Conservation (phyloP, 129 eudicot species). For the Lactuca saligna region DNA sequence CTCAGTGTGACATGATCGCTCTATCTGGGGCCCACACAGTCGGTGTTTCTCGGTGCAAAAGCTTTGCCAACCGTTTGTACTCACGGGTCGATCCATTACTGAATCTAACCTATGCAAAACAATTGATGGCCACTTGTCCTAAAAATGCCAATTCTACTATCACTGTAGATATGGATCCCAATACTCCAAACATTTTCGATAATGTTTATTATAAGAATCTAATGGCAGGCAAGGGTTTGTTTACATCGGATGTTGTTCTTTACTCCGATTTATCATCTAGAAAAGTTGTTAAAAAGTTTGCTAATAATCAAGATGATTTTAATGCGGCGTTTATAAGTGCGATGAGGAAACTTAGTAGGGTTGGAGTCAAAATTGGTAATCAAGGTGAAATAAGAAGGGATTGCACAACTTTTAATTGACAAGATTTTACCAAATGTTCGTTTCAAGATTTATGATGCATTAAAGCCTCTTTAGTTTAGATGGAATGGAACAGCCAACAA, state of each 20-base stretch:
- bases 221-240: conserved; percentile 64
- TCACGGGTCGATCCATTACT: conserved; percentile 63
- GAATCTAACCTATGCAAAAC: conserved; percentile 53
- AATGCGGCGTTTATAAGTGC: conserved; percentile 61
- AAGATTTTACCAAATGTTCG: not conserved
- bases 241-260: conserved; percentile 67
- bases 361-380: conserved; percentile 62
- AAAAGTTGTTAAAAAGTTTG: conserved; percentile 53
- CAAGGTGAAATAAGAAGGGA: conserved; percentile 69
- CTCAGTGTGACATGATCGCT: conserved; percentile 68
- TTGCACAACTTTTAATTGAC: conserved; percentile 62
- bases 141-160: conserved; percentile 44
- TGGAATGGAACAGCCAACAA: too few relatives aligned
- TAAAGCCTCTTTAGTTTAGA: too few relatives aligned
- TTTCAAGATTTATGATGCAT: too few relatives aligned
- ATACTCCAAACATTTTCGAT: conserved; percentile 60
- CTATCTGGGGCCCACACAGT: conserved; percentile 81
- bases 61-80: conserved; percentile 63
- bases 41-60: conserved; percentile 70
- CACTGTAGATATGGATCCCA: conserved; percentile 59
- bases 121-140: conserved; percentile 55
- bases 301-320: conserved; percentile 45
- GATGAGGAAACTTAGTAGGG: conserved; percentile 69
- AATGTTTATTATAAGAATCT: conserved; percentile 60
- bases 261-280: conserved; percentile 48